Evolutionary conservation across 1,284 basidiomycete genomes (phyloP).

Genomic region (Pascua sp.): DNA sequence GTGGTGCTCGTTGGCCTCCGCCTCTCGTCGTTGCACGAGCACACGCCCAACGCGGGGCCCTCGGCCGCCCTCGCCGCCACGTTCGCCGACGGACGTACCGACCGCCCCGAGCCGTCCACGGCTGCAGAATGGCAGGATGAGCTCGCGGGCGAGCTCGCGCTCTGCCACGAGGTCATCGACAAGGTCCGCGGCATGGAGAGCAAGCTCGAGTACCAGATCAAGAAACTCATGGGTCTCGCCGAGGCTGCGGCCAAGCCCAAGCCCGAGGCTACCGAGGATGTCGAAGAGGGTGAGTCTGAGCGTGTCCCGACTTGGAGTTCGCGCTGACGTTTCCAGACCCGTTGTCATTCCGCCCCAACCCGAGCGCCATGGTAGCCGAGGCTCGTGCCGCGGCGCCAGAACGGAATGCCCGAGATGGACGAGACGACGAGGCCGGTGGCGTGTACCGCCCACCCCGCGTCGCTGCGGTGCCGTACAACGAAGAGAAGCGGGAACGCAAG

Average conservation of each 20-base stretch:
- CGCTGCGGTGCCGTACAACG: constrained; percentile 86
- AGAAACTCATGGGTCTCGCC: constrained; percentile 78
- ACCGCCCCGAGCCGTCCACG: constrained; percentile 1
- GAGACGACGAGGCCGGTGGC: constrained; percentile 47
- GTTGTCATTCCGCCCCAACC: constrained; percentile 86
- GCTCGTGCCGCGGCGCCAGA: constrained; percentile 22
- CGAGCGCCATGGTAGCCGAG: constrained; percentile 48
- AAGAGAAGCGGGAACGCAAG: constrained; percentile 48
- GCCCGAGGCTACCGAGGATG: constrained; percentile 55
- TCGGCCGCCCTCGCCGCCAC: constrained; percentile 21
- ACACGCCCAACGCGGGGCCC: constrained; percentile 10
- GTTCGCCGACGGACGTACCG: constrained; percentile 13
- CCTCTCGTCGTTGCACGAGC: constrained; percentile 12
- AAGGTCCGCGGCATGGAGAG: constrained; percentile 63
- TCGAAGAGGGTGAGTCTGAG: constrained; percentile 60
- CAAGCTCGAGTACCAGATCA: constrained; percentile 90
- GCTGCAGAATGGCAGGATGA: constrained; percentile 19
- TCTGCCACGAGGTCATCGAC: constrained; percentile 53
- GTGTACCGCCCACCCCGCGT: constrained; percentile 90
- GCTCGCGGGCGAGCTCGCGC: constrained; percentile 35
- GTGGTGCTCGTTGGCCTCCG: constrained; percentile 66
- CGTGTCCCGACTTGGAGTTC: background rate
- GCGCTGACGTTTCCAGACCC: constrained; percentile 59
- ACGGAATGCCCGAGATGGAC: constrained; percentile 36
- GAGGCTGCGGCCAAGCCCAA: constrained; percentile 54